Base-by-base conservation (phyloP, 176 grass and related monocot species). In the Carex myosuroides region DNA sequence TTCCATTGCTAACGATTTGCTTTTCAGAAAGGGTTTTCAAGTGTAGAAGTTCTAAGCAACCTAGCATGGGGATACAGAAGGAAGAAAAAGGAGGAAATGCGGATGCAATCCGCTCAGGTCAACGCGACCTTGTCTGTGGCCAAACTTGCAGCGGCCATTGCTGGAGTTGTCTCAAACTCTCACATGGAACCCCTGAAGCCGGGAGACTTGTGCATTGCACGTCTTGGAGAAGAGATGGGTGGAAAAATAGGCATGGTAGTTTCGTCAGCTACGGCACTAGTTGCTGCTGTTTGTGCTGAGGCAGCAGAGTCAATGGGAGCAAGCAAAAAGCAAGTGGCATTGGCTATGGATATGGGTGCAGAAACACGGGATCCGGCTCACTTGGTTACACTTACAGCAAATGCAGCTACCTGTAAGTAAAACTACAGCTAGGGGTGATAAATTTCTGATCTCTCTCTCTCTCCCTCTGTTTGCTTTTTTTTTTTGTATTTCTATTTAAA, bases 81-180 rank as follows among this genome's bases (percentile, higher is more conserved):
- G 79, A 85, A 84, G 48, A 88, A 75, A 26, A 75, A 75, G 71
- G 91, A 89, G 54, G 70, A 85, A 32, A 54, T 74, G 78, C 57
- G 89, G 64, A 88, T 85, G 22, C 85, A 73, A 37, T 79, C 84
- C 3, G 85, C 76, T 46, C 90, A 89, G 85, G 85, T 90, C 41
- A 85, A 94, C 74, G 89, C 87, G 61, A 58, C 90, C 46, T 86
- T 94, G 65, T 86, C 90, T 70, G 90, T 88, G 18, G 87, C 89
- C 54, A 86, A 87, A 79, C 84, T 94, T 6, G 86, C 89, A 58
- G 86, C 88, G 62, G 80, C 81, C 22, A 73, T 91, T 86, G 80
- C 84, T 54, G 83, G 81, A 16, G 71, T 86, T 21, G 32, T 88
- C 8, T 68, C 87, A 30, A 94, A 88, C 63, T 80, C 29, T 26